These are phyloP conservation scores for Podospora bellae-mahoneyi DNA, from an alignment of 495 filamentous ascomycete species.

Conservation along the genomic window DNA sequence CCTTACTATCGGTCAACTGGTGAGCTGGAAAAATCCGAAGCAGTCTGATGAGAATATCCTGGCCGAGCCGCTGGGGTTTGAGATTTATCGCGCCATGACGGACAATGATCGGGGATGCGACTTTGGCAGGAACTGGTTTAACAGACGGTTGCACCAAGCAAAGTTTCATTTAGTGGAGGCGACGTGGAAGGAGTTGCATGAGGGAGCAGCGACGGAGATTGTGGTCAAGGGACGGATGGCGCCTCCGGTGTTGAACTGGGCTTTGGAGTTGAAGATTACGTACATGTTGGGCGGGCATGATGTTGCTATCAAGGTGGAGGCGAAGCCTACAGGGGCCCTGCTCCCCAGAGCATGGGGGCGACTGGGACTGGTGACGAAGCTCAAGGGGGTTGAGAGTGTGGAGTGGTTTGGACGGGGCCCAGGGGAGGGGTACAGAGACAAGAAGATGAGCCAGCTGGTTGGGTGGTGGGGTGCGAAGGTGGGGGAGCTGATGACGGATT, in stretches of 20 bases:
- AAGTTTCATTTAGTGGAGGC: slow-evolving; percentile 43
- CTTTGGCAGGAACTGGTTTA: slow-evolving; percentile 44
- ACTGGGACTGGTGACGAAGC: slow-evolving; percentile 52
- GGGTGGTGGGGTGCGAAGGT: slow-evolving; percentile 46
- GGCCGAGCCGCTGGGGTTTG: slow-evolving; percentile 41
- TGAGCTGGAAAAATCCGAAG: slow-evolving; percentile 33
- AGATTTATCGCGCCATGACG: slow-evolving; percentile 56
- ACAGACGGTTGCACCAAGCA: slow-evolving; percentile 41
- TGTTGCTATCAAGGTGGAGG: slow-evolving; percentile 46
- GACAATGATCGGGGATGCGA: slow-evolving; percentile 59
- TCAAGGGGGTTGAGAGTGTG: slow-evolving; percentile 42
- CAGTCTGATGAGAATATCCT: slow-evolving; percentile 37
- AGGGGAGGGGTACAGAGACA: slow-evolving; percentile 60
- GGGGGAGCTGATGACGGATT: slow-evolving; percentile 51
- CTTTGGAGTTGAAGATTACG: slow-evolving; percentile 50
- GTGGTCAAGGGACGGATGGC: slow-evolving; percentile 50
- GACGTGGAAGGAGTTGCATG: slow-evolving; percentile 36
- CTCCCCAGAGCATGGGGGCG: slow-evolving; percentile 58
- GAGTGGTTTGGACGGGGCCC: slow-evolving; percentile 65
- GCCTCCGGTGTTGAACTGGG: slow-evolving; percentile 61
- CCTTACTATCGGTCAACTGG: slow-evolving; percentile 37
- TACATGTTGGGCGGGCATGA: slow-evolving; percentile 47
- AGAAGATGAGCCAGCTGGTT: slow-evolving; percentile 54
- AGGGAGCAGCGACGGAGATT: slow-evolving; percentile 31
- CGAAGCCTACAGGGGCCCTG: slow-evolving; percentile 35